Base-by-base conservation (phyloP, 1,139 yeast genomes). In the Debaryomyces nepalensis region DNA sequence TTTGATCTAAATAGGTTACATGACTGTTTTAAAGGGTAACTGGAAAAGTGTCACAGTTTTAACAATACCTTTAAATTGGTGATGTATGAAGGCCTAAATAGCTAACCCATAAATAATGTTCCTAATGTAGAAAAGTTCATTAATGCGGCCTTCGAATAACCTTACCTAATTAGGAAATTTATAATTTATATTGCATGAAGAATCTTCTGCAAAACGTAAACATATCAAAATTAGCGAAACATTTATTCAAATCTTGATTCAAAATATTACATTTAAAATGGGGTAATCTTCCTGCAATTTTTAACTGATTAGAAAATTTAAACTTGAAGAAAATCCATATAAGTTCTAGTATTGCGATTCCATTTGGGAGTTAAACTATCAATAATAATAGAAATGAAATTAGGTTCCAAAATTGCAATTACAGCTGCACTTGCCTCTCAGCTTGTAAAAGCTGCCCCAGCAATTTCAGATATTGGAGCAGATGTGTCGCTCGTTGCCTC, bases 401-500 rank as follows among this genome's bases (percentile, higher is more conserved):
- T 43, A 20, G 41, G 36, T 16, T 36, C 39, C 20, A 33, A 15
- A 26, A 11, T 40, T 6, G 32, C 41, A 8, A 32, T 36, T 12
- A 39, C 45, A n/a, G 22, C 35, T 10, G 37, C 37, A 12, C 20
- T 40, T 32, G 35, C 43, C 14, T 20, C 41, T 12, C 33, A 32
- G 22, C 27, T 41, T 12, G 41, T 26, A 9, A 26, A 19, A 8
- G 40, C 40, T 12, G 39, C 39, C 8, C 41, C 41, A 33, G 34
- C 40, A 9, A 10, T 29, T 10, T 58, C 66, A 14, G 65, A 58
- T 7, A 49, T 63, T 31, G 51, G 60, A 18, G 51, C 56, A 21
- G 48, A 52, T 14, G 51, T 63, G 35, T 51, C 63, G 11, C 47
- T 58, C 12, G 44, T 57, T 42, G 52, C 48, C 40, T 49, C 55